A percentile compares a stretch with the other conserved stretches of the same genome.
Evolutionary conservation across 23 red algal species (phyloP).

Genomic region (Gracilariopsis chorda): DNA sequence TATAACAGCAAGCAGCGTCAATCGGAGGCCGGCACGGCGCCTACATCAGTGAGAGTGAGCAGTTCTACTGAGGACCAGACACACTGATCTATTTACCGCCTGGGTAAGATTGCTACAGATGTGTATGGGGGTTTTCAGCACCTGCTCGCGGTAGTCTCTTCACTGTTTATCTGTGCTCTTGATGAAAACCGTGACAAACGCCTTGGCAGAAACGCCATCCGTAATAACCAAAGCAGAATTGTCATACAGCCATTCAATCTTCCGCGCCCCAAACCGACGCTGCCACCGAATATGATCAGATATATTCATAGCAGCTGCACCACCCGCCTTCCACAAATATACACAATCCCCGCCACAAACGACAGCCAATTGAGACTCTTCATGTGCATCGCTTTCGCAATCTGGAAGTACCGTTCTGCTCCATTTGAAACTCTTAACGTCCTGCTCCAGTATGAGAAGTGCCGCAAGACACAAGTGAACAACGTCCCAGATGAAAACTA

Average conservation of each 20-base stretch:
- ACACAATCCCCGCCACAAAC: neutral
- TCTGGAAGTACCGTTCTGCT: neutral
- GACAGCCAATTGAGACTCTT: neutral
- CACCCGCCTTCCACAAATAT: constrained; percentile 2
- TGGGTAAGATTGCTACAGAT: too few species aligned
- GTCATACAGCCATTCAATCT: constrained; percentile 10
- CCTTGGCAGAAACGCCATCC: neutral
- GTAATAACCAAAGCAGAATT: neutral
- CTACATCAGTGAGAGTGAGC: too few species aligned
- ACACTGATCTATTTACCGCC: too few species aligned
- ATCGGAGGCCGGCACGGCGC: too few species aligned
- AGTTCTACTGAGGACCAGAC: too few species aligned
- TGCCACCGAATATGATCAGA: constrained; percentile 24
- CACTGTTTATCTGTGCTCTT: too few species aligned
- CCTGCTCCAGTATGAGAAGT: neutral
- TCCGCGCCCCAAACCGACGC: neutral
- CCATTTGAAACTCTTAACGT: constrained; percentile 7
- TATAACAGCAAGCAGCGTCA: too few species aligned
- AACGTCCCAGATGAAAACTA: neutral
- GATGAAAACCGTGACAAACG: neutral
- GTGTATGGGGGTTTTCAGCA: too few species aligned
- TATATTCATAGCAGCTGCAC: neutral
- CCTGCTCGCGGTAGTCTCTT: too few species aligned
- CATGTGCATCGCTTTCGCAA: neutral
- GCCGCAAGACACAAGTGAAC: neutral